Evolutionary conservation across 495 filamentous ascomycete species (phyloP), one percentile per base, ranked within the genome.

Genomic region (Cercophora scortea): DNA sequence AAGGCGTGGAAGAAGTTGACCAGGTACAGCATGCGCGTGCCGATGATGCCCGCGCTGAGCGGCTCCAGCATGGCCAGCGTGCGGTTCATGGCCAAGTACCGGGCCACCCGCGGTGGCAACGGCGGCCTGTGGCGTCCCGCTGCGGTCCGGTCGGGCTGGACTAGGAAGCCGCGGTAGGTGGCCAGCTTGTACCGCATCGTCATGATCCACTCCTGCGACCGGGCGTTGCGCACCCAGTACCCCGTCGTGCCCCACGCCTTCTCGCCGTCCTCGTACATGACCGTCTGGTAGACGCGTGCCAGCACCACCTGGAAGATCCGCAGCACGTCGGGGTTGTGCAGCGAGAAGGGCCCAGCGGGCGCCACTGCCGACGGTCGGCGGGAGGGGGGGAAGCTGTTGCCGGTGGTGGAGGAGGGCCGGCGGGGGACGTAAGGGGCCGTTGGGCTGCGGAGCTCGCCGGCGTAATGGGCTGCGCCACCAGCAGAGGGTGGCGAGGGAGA

Each of bases 201-300:
- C 39, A 51, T 56, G 25, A 59, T 35, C 59, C 59, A 61, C 38
- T 59, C 59, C 43, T 55, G 51, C 0, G 52, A 53, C 13, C 45
- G 42, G 33, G 50, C 52, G 34, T 50, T 56, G 11, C 56, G 45
- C 1, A 53, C 50, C 53, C 56, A 61, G 56, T 56, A 61, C 47
- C 59, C 52, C 7, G 59, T 61, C 36, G 59, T 61, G 3, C 59
- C 59, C 59, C 59, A 61, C 2, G 43, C 45, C 16, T 51, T 52
- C 36, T 61, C 59, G n/a, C 54, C 53, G 41, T 61, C 59, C 38
- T 59, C 56, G 43, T 53, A 56, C 44, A 61, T 45, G 17, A 58
- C 49, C 1, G 43, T 59, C 6, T 56, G 38, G 50, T 57, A 59
- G n/a, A 54, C 34, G 0, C 52, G 16, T 6, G 45, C 32, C 10